Evolutionary conservation across 129 eudicot genomes (phyloP), one percentile per base, ranked within the genome.

Genomic region (Kitagawia praeruptora): DNA sequence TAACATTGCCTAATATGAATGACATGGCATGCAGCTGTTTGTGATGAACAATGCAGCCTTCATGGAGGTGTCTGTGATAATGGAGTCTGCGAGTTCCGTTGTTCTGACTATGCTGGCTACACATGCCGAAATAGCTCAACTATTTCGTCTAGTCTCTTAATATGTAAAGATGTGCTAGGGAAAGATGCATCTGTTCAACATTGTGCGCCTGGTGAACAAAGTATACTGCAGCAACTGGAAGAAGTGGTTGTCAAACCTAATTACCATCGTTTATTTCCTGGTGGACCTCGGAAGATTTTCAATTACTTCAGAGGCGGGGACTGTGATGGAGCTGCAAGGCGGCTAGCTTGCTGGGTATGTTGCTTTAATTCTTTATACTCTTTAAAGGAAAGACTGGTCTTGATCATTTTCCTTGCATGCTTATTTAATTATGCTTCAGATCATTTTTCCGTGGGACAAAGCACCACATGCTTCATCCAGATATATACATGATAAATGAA

Each of bases 61-160:
- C 99, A 95, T 84, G 99, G 99, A 31, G 99, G 99, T 27, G 99
- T 95, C 25, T 95, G 99, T 83, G 99, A 95, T 83, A 92, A 95
- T 56, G 97, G 99, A 51, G 89, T 92, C 38, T 95, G 99, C 75
- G 99, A 95, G 81, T 95, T 95, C 61, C 94, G 99, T 9, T 95
- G 99, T 81, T 95, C 99, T 5, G 99, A 95, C 34, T 95, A 95
- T 45, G 99, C 99, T 19, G 99, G 99, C 49, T 95, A 95, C 85
- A 89, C 88, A 0, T 95, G 97, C 79, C 87, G 84, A 77, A 92
- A 95, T 83, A 95, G 91, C 85, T 92, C 99, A 7, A 82, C 58
- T 63, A 87, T 95, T 81, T 91, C 89, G 56, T 84, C 96, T 6
- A 90, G 88, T 84, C 97, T 95, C 51, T 89, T 91, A 14, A 91